A percentile compares a stretch with the other conserved stretches of the same genome.
These are phyloP conservation scores for Phylloporus sp. DNA, from an alignment of 768 basidiomycete species.

Conservation along the genomic window DNA sequence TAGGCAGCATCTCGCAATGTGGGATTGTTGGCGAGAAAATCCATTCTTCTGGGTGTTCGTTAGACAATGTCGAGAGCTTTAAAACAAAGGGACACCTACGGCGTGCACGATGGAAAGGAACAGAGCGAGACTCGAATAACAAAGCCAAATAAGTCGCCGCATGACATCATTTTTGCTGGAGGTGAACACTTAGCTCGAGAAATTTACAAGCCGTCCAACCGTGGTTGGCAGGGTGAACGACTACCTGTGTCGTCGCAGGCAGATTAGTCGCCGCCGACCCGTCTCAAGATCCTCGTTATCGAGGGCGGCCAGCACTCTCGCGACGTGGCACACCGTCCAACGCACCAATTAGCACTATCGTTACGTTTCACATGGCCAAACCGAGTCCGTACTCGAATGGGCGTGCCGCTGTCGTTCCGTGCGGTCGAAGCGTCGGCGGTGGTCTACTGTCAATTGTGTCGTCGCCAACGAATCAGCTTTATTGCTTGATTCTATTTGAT, in stretches of 20 bases:
- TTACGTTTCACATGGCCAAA: background rate
- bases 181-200: background rate
- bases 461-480: too few relatives aligned
- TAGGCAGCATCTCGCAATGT: too few relatives aligned
- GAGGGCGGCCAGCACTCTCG: background rate
- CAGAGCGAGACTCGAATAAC: too few relatives aligned
- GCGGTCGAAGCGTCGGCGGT: background rate
- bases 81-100: too few relatives aligned
- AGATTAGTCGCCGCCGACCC: background rate
- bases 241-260: background rate
- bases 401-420: background rate
- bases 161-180: background rate
- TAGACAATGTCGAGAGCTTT: too few relatives aligned
- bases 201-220: too few relatives aligned
- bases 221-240: background rate
- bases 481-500: too few relatives aligned
- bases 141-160: too few relatives aligned
- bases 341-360: background rate
- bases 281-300: background rate
- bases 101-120: too few relatives aligned
- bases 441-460: background rate
- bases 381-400: background rate
- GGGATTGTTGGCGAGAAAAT: too few relatives aligned
- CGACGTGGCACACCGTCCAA: background rate
- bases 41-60: too few relatives aligned